Percentiles rank a stretch among this genome's conserved stretches.
These are phyloP conservation scores for Hypocreales sp. DNA, from an alignment of 2,329 filamentous ascomycete species.

Conservation along the genomic window DNA sequence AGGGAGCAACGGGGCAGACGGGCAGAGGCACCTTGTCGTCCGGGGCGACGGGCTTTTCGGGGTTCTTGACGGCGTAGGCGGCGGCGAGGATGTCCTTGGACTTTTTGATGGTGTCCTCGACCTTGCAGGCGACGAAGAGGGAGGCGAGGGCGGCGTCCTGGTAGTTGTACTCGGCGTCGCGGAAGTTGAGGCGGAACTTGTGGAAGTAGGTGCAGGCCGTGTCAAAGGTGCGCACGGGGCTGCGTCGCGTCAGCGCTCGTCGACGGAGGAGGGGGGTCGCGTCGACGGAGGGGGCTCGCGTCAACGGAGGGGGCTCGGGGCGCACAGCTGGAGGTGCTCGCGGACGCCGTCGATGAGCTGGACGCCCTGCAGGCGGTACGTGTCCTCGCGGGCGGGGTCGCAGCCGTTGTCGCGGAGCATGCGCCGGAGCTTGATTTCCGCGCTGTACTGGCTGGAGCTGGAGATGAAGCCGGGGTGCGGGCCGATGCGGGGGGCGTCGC, in stretches of 20 bases:
- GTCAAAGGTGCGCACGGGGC: constrained; percentile 80
- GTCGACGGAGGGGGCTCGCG: too few relatives aligned
- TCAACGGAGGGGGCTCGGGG: too few relatives aligned
- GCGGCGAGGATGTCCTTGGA: constrained; percentile 85
- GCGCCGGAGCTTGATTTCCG: constrained; percentile 65
- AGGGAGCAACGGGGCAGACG: constrained; percentile 26
- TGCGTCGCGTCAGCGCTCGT: too few relatives aligned
- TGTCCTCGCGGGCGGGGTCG: constrained; percentile 66
- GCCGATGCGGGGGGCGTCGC: constrained; percentile 11
- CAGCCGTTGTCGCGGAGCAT: constrained; percentile 54
- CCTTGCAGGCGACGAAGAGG: constrained; percentile 88
- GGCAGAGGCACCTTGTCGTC: constrained; percentile 84
- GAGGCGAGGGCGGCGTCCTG: constrained; percentile 78
- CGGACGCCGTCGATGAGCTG: constrained; percentile 79
- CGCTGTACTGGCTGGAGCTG: constrained; percentile 54
- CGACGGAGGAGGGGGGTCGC: too few relatives aligned
- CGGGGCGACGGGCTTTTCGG: constrained; percentile 50
- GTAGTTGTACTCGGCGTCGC: constrained; percentile 74
- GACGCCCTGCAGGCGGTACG: constrained; percentile 68
- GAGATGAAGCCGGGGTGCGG: constrained; percentile 32
- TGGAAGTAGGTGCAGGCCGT: constrained; percentile 89
- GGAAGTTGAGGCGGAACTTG: constrained; percentile 75
- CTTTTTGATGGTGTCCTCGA: constrained; percentile 96
- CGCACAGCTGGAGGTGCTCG: constrained; percentile 62
- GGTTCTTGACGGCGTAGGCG: constrained; percentile 69